Percentiles rank a stretch among this genome's conserved stretches.
These are phyloP conservation scores for Clitopilus passeckerianus DNA, from an alignment of 768 basidiomycete genomes.

Conservation along the genomic window DNA sequence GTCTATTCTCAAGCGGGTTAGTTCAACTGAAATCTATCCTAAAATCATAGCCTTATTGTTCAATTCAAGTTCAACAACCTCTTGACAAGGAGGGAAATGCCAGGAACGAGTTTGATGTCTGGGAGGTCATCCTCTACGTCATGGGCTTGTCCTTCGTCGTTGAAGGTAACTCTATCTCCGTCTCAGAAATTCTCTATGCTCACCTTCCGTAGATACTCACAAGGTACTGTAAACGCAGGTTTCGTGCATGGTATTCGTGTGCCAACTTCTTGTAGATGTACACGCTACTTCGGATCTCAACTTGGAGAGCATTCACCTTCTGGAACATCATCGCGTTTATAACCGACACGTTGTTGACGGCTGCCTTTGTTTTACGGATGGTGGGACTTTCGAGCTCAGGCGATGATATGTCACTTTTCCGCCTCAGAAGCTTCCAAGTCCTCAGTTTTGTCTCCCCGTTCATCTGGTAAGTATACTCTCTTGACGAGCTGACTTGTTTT, in stretches of 20 bases:
- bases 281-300: constrained; percentile 68
- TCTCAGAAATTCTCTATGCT: neutral
- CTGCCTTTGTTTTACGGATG: constrained; percentile 74
- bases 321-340: constrained; percentile 69
- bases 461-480: constrained; percentile 59
- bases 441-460: constrained; percentile 85
- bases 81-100: constrained; percentile 61
- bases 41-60: constrained; percentile 1
- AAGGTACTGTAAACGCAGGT: constrained; percentile 32
- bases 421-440: constrained; percentile 78
- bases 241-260: neutral
- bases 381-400: constrained; percentile 40
- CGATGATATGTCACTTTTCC: constrained; percentile 30
- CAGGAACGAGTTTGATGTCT: constrained; percentile 57
- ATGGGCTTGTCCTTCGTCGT: constrained; percentile 73
- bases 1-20: constrained; percentile 82
- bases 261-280: constrained; percentile 42
- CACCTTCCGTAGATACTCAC: constrained; percentile 37
- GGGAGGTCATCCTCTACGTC: constrained; percentile 77
- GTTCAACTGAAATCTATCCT: constrained; percentile 8
- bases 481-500: neutral
- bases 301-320: constrained; percentile 78
- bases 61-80: constrained; percentile 62
- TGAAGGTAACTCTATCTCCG: constrained; percentile 57
- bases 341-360: constrained; percentile 67